phyloP scores from a whole-genome alignment of 495 filamentous ascomycete species.

The Parachaetomium inaequale region DNA sequence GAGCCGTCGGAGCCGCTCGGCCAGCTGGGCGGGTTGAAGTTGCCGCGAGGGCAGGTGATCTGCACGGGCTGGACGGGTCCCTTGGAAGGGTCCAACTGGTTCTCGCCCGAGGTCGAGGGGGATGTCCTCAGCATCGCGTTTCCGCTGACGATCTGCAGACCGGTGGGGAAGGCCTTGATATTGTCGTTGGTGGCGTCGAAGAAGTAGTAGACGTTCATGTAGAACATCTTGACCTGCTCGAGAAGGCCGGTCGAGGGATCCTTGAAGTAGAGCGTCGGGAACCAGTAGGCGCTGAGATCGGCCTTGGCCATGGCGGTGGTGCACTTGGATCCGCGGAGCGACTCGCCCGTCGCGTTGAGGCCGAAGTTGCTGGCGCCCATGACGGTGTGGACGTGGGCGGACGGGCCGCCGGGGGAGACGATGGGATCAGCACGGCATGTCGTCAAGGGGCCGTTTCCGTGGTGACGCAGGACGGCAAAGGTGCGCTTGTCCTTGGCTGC shows the following conservation, averaged over 20 bases:
- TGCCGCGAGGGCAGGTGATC: conserved; percentile 45
- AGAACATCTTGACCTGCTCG: conserved; percentile 57
- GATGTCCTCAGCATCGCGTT: conserved; percentile 49
- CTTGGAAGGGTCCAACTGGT: conserved; percentile 40
- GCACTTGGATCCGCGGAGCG: conserved; percentile 58
- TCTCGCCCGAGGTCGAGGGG: conserved; percentile 31
- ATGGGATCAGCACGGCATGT: conserved; percentile 63
- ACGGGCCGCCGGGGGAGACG: conserved; percentile 53
- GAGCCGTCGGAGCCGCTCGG: conserved; percentile 43
- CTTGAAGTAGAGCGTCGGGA: conserved; percentile 62
- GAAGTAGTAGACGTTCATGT: conserved; percentile 69
- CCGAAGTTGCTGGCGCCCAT: conserved; percentile 69
- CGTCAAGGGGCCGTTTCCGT: conserved; percentile 47
- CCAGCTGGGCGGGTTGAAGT: conserved; percentile 52
- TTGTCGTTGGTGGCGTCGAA: conserved; percentile 55
- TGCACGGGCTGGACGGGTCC: conserved; percentile 44
- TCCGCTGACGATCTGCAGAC: conserved; percentile 70
- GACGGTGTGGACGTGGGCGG: conserved; percentile 64
- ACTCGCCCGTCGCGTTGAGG: conserved; percentile 56
- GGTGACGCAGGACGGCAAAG: conserved; percentile 47
- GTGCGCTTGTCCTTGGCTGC: conserved; percentile 34
- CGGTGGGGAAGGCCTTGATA: conserved; percentile 62
- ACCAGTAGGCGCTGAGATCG: conserved; percentile 79
- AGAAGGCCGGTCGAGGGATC: conserved; percentile 61
- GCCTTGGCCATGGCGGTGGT: conserved; percentile 60